These are phyloP conservation scores for Mycena indigotica DNA, from an alignment of 768 basidiomycete genomes.

Conservation along the genomic window DNA sequence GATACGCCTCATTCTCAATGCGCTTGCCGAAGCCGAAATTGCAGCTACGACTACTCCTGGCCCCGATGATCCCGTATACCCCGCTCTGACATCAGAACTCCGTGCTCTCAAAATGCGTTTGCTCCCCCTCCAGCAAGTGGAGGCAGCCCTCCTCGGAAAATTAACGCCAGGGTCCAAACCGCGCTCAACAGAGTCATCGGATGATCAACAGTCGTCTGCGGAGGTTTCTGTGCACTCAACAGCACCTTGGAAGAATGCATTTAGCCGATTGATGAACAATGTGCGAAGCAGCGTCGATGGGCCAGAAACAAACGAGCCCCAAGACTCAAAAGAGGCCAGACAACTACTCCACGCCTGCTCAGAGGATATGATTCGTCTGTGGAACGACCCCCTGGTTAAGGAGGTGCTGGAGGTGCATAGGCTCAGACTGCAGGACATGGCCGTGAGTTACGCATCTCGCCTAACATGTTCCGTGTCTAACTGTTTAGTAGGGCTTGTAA, in stretches of 20 bases:
- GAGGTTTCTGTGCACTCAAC: constrained; percentile 40
- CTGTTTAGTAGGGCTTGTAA: constrained; percentile 3
- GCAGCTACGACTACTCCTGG: constrained; percentile 9
- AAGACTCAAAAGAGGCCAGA: constrained; percentile 44
- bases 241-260: constrained; percentile 38
- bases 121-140: constrained; percentile 52
- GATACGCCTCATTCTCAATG: constrained; percentile 43
- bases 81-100: constrained; percentile 38
- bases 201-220: constrained; percentile 2
- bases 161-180: constrained; percentile 39
- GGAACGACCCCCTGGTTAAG: constrained; percentile 49
- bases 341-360: constrained; percentile 49
- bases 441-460: constrained; percentile 30
- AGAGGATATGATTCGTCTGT: constrained; percentile 54
- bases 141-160: constrained; percentile 50
- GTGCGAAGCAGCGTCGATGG: constrained; percentile 31
- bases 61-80: constrained; percentile 31
- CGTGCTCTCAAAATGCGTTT: constrained; percentile 52
- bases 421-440: constrained; percentile 53
- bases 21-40: constrained; percentile 23
- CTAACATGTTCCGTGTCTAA: too few species aligned
- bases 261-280: constrained; percentile 34
- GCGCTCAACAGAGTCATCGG: constrained; percentile 6
- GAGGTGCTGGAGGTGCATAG: constrained; percentile 42
- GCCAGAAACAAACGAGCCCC: constrained; percentile 31